Percentiles rank a stretch among this genome's conserved stretches.
phyloP scores from a whole-genome alignment of 73 alveolate genomes.

The Uronychia setigera region DNA sequence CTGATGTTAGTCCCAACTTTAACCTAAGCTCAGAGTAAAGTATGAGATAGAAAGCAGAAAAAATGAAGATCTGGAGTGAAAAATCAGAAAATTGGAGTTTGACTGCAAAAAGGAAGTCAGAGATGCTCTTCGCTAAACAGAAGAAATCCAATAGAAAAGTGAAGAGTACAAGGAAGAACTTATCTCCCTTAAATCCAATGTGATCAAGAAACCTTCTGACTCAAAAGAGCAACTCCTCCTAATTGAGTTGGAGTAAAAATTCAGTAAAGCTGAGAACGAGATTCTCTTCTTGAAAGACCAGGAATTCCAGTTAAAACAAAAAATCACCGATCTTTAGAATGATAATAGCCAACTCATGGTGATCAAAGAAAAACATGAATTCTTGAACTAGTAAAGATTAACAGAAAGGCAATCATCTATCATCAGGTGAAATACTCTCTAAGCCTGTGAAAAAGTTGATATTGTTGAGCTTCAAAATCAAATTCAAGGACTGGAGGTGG shows the following conservation, averaged over 20 bases:
- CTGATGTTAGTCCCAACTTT: no score
- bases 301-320: not conserved
- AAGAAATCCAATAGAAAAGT: not conserved
- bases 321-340: not conserved
- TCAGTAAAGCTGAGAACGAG: not conserved
- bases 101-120: not conserved
- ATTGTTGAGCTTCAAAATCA: not conserved
- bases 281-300: not conserved
- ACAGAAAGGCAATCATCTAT: not conserved
- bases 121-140: not conserved
- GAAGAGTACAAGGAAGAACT: not conserved
- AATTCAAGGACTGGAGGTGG: not conserved
- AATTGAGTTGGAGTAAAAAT: not conserved
- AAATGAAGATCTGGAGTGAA: not conserved
- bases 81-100: not conserved
- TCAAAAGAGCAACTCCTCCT: not conserved
- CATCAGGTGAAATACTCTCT: not conserved
- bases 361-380: not conserved
- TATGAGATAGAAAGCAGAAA: not conserved
- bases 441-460: not conserved
- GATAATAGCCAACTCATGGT: not conserved
- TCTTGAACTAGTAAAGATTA: not conserved
- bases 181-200: not conserved
- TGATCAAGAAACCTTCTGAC: no score
- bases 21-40: not conserved